Base-by-base conservation (phyloP, 78 protist genomes). In the Creolimax fragrantissima region DNA sequence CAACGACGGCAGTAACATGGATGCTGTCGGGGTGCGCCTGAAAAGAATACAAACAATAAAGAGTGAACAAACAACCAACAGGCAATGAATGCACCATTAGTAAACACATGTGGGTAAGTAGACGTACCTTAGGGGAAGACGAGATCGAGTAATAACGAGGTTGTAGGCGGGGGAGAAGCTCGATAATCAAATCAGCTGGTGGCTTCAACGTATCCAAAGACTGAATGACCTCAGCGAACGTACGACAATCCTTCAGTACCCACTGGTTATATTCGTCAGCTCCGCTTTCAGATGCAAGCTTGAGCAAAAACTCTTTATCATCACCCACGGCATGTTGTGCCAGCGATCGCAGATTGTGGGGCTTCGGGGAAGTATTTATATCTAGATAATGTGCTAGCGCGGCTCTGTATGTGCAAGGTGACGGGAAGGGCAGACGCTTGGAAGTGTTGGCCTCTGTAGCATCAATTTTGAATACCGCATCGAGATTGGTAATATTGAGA, bases 141-240 rank as follows among this genome's bases (percentile, higher is more conserved):
- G 98, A 95, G 92, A 97, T 97, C 3, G 98, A 95, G 88, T 95
- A 97, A 94, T 93, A 97, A 47, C 99, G 95, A 43, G 97, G 96
- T 36, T 95, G 96, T 37, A 97, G 84, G 39, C 95, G 90, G 44
- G 99, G 98, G 83, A 94, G 35, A 36, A 94, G 81, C 92, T 97
- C 99, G 35, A 95, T 11, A 37, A 97, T 90, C 45, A 86, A 95
- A 5, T 93, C 96, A 5, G 95, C 44, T 24, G 96, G 97, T 11
- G 94, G 93, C 44, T 92, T 2, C 39, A 93, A 43, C 43, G 95
- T 81, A 35, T 91, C 90, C 85, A 95, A 92, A 45, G 36, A 58
- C 17, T 41, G 24, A 3, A 97, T 89, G 3, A 96, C 44, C n/a
- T 93, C 92, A 7, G 83, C 44, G 41, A 90, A 7, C 2, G 74